Evolutionary conservation across 768 basidiomycete genomes (phyloP).

Genomic region (Floccularia luteovirens): DNA sequence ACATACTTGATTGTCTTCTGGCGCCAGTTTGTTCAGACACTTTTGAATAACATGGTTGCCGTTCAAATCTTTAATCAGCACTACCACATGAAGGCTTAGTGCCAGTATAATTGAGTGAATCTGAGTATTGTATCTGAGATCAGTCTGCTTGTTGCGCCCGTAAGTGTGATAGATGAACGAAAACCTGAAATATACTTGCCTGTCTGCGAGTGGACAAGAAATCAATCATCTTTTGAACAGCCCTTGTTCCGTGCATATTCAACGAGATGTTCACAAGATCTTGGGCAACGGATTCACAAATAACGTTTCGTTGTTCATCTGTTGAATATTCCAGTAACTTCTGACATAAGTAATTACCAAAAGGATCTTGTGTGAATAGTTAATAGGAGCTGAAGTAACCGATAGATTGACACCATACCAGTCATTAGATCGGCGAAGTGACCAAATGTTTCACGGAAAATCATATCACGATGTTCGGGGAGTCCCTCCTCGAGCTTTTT

Average conservation of each 20-base stretch:
- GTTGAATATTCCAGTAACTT: conserved; percentile 95
- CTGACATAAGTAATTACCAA: conserved; percentile 98
- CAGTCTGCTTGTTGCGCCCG: conserved; percentile 53
- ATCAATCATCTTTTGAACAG: conserved; percentile 99
- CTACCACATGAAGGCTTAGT: conserved; percentile 94
- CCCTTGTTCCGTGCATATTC: conserved; percentile 99
- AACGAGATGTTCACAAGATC: conserved; percentile 97
- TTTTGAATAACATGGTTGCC: conserved; percentile 99
- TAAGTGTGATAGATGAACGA: conserved; percentile 41
- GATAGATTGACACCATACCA: conserved; percentile 34
- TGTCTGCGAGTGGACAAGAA: conserved; percentile 93
- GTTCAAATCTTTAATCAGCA: conserved; percentile 97
- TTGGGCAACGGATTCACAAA: conserved; percentile 96
- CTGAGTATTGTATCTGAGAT: conserved; percentile 79
- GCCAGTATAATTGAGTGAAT: conserved; percentile 97
- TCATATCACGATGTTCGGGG: conserved; percentile 97
- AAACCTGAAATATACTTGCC: conserved; percentile 43
- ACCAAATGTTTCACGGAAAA: conserved; percentile 96
- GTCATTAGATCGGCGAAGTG: conserved; percentile 99
- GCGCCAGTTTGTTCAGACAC: conserved; percentile 94
- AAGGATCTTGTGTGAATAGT: conserved; percentile 65
- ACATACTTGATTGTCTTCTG: conserved; percentile 93
- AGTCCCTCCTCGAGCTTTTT: conserved; percentile 98
- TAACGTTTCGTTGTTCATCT: conserved; percentile 93
- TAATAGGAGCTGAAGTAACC: conserved; percentile 4